Evolutionary conservation across 805 yeast species (phyloP), one percentile per base, ranked within the genome.

Genomic region (Priceomyces haplophilus): DNA sequence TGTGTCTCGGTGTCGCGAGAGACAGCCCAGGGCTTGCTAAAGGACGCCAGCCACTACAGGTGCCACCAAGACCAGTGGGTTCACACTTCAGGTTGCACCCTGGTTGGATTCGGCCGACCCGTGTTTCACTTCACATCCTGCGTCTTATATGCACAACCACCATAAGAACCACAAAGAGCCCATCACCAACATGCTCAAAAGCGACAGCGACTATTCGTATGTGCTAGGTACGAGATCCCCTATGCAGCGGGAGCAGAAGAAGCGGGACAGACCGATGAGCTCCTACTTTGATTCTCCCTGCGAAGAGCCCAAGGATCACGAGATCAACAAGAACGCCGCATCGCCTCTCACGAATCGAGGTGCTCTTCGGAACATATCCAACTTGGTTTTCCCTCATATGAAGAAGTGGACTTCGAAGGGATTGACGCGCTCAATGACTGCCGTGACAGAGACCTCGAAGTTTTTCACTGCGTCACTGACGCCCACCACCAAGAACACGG

Each of bases 241-340:
- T 15, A 24, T 25, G 27, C 18, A 25, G 12, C 3, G 18, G 30
- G 40, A 37, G 10, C 34, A 37, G 12, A 32, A 34, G 27, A 54
- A 45, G 29, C 37, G 59, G 32, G 48, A 53, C 34, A 53, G 72
- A 27, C 71, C 72, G 1, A 46, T 61, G 36, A 58, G 69, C 40
- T 61, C 70, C 10, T 62, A 58, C 46, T 65, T 62, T 35, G 74
- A 69, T 42, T 61, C 72, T 1, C 76, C 78, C 7, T 59, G 37
- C 25, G 43, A 42, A 7, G 35, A 29, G 12, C 20, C 31, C 7
- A 36, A n/a, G 8, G 30, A 24, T 12, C 30, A 38, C 17, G 36
- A 38, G n/a, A 6, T 17, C 16, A 31, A 12, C 6, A 11, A 8
- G 18, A 30, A 13, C 12, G 30, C n/a, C n/a, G 13, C 24, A 17